phyloP scores from a whole-genome alignment of 2,329 filamentous ascomycete genomes.

The Thielaviopsis cerberus region DNA sequence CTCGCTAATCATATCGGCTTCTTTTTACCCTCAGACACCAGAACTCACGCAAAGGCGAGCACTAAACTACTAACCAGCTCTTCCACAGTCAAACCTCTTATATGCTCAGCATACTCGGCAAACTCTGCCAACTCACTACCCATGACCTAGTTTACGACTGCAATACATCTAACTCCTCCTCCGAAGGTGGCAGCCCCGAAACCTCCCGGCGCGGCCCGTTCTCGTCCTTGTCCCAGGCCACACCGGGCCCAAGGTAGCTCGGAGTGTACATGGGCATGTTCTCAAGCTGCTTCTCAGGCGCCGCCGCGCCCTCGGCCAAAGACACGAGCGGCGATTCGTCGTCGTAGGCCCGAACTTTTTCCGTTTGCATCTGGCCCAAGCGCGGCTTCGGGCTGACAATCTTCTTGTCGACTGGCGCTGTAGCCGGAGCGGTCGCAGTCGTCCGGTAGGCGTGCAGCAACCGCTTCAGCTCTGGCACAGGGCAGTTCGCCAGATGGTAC shows the following conservation, averaged over 20 bases:
- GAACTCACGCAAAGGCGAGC: background rate
- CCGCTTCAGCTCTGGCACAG: slow-evolving; percentile 50
- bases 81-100: background rate
- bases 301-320: background rate
- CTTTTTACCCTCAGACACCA: background rate
- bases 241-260: slow-evolving; percentile 31
- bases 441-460: slow-evolving; percentile 46
- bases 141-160: slow-evolving; percentile 17
- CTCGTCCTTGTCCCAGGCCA: slow-evolving; percentile 30
- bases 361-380: slow-evolving; percentile 26
- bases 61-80: background rate
- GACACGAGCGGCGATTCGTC: slow-evolving; percentile 8
- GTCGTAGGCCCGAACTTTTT: slow-evolving; percentile 12
- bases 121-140: background rate
- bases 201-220: slow-evolving; percentile 10
- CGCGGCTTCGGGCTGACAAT: background rate
- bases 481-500: no score
- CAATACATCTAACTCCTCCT: slow-evolving; percentile 25
- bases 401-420: slow-evolving; percentile 14
- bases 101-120: background rate
- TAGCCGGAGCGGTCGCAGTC: background rate
- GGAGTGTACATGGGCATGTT: slow-evolving; percentile 22
- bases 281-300: background rate
- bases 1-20: background rate
- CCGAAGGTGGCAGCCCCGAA: slow-evolving; percentile 23